Evolutionary conservation across 2,329 filamentous ascomycete genomes (phyloP).

Genomic region (Phialophora macrospora): DNA sequence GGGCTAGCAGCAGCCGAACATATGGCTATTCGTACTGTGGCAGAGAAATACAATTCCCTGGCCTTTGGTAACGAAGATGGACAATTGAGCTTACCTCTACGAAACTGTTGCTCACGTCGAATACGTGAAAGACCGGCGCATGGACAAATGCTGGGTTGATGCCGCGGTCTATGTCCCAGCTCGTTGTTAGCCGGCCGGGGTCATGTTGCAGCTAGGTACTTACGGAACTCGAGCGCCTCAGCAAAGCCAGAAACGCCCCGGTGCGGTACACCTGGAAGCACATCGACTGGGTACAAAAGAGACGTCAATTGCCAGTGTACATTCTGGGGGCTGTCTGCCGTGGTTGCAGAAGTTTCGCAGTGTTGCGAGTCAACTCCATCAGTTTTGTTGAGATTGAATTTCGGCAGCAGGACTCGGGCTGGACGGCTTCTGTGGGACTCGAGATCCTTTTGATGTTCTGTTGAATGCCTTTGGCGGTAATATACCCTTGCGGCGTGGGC

Average conservation of each 20-base stretch:
- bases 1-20: no score
- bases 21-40: no score
- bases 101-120: constrained; percentile 16
- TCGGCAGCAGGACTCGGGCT: not conserved
- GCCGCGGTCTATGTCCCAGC: constrained; percentile 5
- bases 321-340: not conserved
- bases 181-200: not conserved
- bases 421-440: not conserved
- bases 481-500: constrained; percentile 9
- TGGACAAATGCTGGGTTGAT: constrained; percentile 7
- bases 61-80: not conserved
- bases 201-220: not conserved
- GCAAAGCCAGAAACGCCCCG: not conserved
- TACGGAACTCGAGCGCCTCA: constrained; percentile 11
- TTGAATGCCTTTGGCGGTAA: not conserved
- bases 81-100: not conserved
- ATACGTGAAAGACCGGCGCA: constrained; percentile 9
- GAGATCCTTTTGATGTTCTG: no score
- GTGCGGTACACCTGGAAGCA: constrained; percentile 9
- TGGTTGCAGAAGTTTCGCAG: not conserved
- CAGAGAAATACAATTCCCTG: not conserved
- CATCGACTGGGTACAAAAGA: not conserved
- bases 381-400: not conserved
- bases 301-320: not conserved
- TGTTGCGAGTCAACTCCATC: not conserved